These are phyloP conservation scores for Dothistroma septosporum DNA, from an alignment of 2,329 filamentous ascomycete species.

Conservation along the genomic window DNA sequence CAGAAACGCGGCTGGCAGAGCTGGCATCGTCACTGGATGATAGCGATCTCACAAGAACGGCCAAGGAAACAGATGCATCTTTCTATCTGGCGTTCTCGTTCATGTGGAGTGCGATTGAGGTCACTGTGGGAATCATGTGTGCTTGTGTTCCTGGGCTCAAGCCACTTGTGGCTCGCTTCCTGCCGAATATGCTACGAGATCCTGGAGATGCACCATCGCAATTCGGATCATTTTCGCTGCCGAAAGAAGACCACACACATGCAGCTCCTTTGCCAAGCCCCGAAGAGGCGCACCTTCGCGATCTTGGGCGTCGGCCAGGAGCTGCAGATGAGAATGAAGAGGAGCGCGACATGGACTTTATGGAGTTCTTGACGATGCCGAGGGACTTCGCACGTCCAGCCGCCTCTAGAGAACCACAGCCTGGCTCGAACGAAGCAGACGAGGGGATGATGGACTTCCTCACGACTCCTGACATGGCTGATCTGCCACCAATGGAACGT, in stretches of 20 bases:
- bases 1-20: conserved; percentile 44
- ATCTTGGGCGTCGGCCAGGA: conserved; percentile 21
- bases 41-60: conserved; percentile 29
- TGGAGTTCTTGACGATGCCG: conserved; percentile 48
- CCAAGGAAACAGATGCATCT: conserved; percentile 49
- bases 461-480: conserved; percentile 44
- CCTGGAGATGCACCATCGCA: conserved; percentile 36
- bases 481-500: conserved; percentile 32
- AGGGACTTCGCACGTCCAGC: conserved; percentile 5
- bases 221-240: conserved; percentile 24
- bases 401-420: neutral
- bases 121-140: conserved; percentile 84
- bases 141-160: conserved; percentile 91
- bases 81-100: conserved; percentile 72
- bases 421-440: neutral
- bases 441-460: conserved; percentile 53
- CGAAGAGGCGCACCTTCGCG: conserved; percentile 24
- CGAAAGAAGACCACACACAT: conserved; percentile 11
- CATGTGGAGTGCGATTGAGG: conserved; percentile 92
- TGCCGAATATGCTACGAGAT: conserved; percentile 56
- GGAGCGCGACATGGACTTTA: conserved; percentile 38
- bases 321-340: conserved; percentile 6
- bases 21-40: conserved; percentile 22
- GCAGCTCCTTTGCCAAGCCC: conserved; percentile 14
- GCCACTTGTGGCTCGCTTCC: conserved; percentile 66